Base-by-base conservation (phyloP, 805 yeast species). In the Babjeviella inositovora region DNA sequence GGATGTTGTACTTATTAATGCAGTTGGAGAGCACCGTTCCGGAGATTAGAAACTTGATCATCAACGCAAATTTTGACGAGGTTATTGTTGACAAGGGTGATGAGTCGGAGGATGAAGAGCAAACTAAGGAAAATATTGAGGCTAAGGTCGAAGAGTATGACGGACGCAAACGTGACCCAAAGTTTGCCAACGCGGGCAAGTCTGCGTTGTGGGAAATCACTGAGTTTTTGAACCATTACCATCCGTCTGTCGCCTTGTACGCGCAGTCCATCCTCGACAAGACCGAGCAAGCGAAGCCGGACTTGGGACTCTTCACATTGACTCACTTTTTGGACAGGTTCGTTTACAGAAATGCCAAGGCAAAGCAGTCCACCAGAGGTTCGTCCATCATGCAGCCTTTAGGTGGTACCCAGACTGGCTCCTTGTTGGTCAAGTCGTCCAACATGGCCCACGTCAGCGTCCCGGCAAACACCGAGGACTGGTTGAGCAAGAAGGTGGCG, bases 331-430 rank as follows among this genome's bases (percentile, higher is more conserved):
- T 90, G 51, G 95, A 90, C 49, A 69, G 93, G 47, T 90, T 92
- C 51, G 95, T 90, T 18, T 90, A 90, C 56, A 76, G 81, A 51
- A 82, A 84, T 45, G 81, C 95, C 22, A 82, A 81, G 53, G 75
- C 70, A 37, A 79, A 75, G 47, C 58, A 70, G 11, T 45, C 56
- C 16, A 53, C 72, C n/a, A 72, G 77, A 43, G 97, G 97, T 39
- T 58, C 76, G 4, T 82, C 96, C 20, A 85, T 90, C 43, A 90
- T 90, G 97, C 98, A 90, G 57, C 97, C 98, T 23, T 58, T 90
- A 33, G 84, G 92, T 21, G 96, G 95, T 32, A 62, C 70, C 1
- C 77, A 74, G 31, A 72, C 80, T 11, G 80, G 77, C 7, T 53
- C 72, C 4, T 49, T 76, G 25, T 56, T 77, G 33, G 80, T 77